Conservation (phyloP, 139 green algal genomes). For the Chlorella sp. region DNA sequence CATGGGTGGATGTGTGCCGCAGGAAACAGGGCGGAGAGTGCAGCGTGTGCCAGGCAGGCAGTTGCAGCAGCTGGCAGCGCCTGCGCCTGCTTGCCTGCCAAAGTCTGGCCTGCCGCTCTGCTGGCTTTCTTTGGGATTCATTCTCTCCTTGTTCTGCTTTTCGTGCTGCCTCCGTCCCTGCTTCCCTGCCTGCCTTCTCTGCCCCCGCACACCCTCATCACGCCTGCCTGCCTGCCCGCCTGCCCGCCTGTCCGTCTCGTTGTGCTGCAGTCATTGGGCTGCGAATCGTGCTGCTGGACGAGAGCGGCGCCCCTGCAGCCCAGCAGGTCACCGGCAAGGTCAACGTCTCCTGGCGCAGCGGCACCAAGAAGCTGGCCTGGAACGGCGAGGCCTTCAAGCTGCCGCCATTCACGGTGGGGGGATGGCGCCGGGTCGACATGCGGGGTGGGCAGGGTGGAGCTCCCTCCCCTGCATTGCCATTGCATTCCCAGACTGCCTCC, state of each 20-base stretch:
- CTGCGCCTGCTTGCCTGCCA: not conserved
- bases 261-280: constrained; percentile 51
- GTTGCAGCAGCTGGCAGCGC: not conserved
- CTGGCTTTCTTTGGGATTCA: too few species aligned
- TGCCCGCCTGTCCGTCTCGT: not conserved
- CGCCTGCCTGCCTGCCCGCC: not conserved
- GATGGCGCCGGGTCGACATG: not conserved
- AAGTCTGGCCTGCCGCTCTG: too few species aligned
- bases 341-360: constrained; percentile 68
- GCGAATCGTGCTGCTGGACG: constrained; percentile 59
- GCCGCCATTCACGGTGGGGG: constrained; percentile 8
- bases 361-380: constrained; percentile 58
- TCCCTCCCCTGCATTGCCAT: not conserved
- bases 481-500: too few species aligned
- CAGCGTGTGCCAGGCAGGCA: too few species aligned
- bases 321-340: constrained; percentile 50
- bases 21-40: not conserved
- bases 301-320: constrained; percentile 44
- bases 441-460: not conserved
- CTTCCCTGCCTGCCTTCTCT: not conserved
- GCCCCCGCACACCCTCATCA: too few species aligned
- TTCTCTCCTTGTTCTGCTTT: too few species aligned
- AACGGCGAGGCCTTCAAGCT: constrained; percentile 34
- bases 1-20: not conserved
- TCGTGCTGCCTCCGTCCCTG: too few species aligned